Percentiles rank a stretch among this genome's conserved stretches.
Evolutionary conservation across 371 early-diverging fungal species (phyloP).

Genomic region (Vairimorpha ceranae): DNA sequence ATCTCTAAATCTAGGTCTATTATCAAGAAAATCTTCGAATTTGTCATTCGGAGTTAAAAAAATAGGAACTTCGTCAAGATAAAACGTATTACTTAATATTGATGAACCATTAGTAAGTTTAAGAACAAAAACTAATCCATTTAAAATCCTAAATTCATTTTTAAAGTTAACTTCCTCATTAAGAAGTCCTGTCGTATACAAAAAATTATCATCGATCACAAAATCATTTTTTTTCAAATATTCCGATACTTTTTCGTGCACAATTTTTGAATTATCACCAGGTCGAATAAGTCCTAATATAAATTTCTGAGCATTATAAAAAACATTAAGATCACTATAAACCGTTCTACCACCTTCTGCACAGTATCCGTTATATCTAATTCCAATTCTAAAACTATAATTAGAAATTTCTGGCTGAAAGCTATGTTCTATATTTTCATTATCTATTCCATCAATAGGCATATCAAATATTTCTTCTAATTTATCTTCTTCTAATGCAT

Average conservation of each 20-base stretch:
- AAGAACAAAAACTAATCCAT: conserved; percentile 38
- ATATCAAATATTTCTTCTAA: conserved; percentile 33
- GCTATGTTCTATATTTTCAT: conserved; percentile 25
- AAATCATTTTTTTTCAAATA: conserved; percentile 27
- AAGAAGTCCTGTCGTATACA: conserved; percentile 50
- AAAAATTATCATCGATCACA: conserved; percentile 4
- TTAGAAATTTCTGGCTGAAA: conserved; percentile 30
- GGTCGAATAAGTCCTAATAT: conserved; percentile 19
- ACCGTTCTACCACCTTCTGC: conserved; percentile 57
- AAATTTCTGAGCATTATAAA: conserved; percentile 44
- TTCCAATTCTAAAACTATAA: conserved; percentile 46
- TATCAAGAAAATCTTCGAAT: conserved; percentile 28
- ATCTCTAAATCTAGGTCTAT: conserved; percentile 52
- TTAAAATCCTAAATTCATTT: conserved; percentile 34
- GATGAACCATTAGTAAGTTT: conserved; percentile 5
- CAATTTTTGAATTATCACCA: conserved; percentile 16
- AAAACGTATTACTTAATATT: conserved; percentile 47
- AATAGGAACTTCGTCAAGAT: conserved; percentile 22
- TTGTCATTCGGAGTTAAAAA: conserved; percentile 35
- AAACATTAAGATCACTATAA: conserved; percentile 45
- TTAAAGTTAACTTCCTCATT: conserved; percentile 40
- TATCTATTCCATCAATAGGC: conserved; percentile 41
- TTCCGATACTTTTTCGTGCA: conserved; percentile 13
- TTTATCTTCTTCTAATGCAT: conserved; percentile 20
- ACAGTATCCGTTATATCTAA: conserved; percentile 61